Evolutionary conservation across 2,329 filamentous ascomycete species (phyloP).

Genomic region (Knoxdaviesia capensis): DNA sequence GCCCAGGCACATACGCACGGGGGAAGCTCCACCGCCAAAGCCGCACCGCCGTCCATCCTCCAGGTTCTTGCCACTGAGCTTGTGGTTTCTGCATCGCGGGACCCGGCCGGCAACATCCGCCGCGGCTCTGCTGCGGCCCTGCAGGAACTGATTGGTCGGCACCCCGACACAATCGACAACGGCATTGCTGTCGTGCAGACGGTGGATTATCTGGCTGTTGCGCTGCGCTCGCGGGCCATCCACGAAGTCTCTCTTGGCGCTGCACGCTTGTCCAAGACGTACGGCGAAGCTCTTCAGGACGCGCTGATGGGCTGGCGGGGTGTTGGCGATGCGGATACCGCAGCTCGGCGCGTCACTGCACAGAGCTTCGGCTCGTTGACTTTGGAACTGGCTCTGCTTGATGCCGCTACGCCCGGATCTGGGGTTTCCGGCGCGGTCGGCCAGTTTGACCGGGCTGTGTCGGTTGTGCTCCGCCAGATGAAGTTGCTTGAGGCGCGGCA

Average conservation of each 20-base stretch:
- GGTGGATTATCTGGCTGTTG: slow-evolving; percentile 86
- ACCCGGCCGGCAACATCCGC: slow-evolving; percentile 83
- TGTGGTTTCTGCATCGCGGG: slow-evolving; percentile 62
- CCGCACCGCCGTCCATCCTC: slow-evolving; percentile 29
- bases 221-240: slow-evolving; percentile 66
- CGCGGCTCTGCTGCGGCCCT: slow-evolving; percentile 82
- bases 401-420: slow-evolving; percentile 2
- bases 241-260: slow-evolving; percentile 53
- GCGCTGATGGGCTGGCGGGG: slow-evolving; percentile 72
- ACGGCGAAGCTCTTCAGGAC: slow-evolving; percentile 48
- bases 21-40: slow-evolving; percentile 6
- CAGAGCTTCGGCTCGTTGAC: slow-evolving; percentile 43
- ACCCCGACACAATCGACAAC: slow-evolving; percentile 64
- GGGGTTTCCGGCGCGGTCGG: slow-evolving; percentile 4
- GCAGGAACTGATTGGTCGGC: slow-evolving; percentile 82
- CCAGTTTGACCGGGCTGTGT: slow-evolving; percentile 16
- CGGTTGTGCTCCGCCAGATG: slow-evolving; percentile 23
- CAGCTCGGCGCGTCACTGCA: slow-evolving; percentile 54
- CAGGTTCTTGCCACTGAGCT: slow-evolving; percentile 69
- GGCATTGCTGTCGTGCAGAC: slow-evolving; percentile 76
- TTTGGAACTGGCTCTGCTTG: slow-evolving; percentile 15
- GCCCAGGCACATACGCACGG: slow-evolving; percentile 13
- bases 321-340: slow-evolving; percentile 57
- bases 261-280: slow-evolving; percentile 45
- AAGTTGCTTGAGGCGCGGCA: slow-evolving; percentile 30